These are phyloP conservation scores for Cornus florida DNA, from an alignment of 148 eudicot species.

Conservation along the genomic window DNA sequence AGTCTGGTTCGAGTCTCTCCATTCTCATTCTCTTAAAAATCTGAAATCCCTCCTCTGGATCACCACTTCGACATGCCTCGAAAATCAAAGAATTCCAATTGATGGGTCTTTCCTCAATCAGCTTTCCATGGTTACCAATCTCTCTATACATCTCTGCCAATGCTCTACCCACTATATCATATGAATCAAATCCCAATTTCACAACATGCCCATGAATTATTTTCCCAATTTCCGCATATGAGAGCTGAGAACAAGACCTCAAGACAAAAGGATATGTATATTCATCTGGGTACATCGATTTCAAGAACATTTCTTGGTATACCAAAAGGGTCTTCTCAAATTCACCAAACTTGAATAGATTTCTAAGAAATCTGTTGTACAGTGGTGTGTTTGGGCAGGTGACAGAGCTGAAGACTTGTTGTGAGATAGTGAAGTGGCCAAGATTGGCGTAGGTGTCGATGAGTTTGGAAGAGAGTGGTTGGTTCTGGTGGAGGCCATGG, in stretches of 20 bases:
- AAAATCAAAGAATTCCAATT: slow-evolving; percentile 21
- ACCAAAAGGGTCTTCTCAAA: slow-evolving; percentile 24
- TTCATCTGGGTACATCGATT: slow-evolving; percentile 31
- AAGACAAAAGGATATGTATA: slow-evolving; percentile 31
- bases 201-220: slow-evolving; percentile 28
- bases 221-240: slow-evolving; percentile 17
- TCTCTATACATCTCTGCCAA: slow-evolving; percentile 26
- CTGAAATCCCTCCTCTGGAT: slow-evolving; percentile 9
- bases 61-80: slow-evolving; percentile 20
- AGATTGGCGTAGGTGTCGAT: slow-evolving; percentile 24
- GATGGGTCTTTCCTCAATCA: slow-evolving; percentile 28
- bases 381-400: slow-evolving; percentile 18
- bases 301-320: slow-evolving; percentile 31
- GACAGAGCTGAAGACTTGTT: slow-evolving; percentile 25
- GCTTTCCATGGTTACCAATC: slow-evolving; percentile 2
- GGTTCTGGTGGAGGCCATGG: slow-evolving; percentile 37
- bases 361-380: slow-evolving; percentile 20
- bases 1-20: slow-evolving; percentile 15
- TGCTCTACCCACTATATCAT: slow-evolving; percentile 17
- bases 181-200: slow-evolving; percentile 27
- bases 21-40: slow-evolving; percentile 25
- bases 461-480: slow-evolving; percentile 22
- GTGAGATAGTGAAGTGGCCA: slow-evolving; percentile 11
- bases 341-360: slow-evolving; percentile 22
- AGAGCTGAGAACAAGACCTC: slow-evolving; percentile 16